phyloP scores from a whole-genome alignment of 129 eudicot species.

The Lonicera japonica region DNA sequence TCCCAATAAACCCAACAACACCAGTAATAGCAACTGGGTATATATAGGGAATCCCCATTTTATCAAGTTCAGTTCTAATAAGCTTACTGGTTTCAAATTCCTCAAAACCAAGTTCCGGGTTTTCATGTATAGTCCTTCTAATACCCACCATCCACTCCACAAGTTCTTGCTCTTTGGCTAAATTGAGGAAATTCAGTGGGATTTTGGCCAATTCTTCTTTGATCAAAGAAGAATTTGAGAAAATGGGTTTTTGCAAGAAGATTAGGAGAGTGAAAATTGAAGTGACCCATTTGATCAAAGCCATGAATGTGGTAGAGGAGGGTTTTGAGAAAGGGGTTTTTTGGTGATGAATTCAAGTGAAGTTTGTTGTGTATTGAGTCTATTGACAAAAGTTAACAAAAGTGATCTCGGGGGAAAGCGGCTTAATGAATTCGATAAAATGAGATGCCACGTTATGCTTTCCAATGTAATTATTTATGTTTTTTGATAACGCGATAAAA shows the following conservation, averaged over 20 bases:
- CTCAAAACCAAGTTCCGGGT: conserved; percentile 58
- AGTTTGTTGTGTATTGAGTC: no score
- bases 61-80: conserved; percentile 50
- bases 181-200: conserved; percentile 35
- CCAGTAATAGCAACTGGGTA: conserved; percentile 70
- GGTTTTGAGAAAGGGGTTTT: no score
- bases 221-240: conserved; percentile 23
- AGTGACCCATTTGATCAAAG: conserved; percentile 17
- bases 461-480: no score
- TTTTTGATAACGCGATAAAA: no score
- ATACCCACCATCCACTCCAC: conserved; percentile 46
- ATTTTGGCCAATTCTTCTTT: conserved; percentile 27
- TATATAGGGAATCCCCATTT: conserved; percentile 44
- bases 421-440: no score
- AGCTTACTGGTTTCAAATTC: conserved; percentile 63
- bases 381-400: no score
- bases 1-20: conserved; percentile 59
- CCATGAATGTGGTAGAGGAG: conserved; percentile 8
- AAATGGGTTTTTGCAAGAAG: conserved; percentile 13
- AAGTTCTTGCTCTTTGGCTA: conserved; percentile 39
- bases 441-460: no score
- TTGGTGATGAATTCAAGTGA: no score
- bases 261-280: conserved; percentile 17
- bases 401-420: no score
- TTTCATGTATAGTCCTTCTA: conserved; percentile 54